Conservation (phyloP, 257 asterid species). For the Solanum commersonii region DNA sequence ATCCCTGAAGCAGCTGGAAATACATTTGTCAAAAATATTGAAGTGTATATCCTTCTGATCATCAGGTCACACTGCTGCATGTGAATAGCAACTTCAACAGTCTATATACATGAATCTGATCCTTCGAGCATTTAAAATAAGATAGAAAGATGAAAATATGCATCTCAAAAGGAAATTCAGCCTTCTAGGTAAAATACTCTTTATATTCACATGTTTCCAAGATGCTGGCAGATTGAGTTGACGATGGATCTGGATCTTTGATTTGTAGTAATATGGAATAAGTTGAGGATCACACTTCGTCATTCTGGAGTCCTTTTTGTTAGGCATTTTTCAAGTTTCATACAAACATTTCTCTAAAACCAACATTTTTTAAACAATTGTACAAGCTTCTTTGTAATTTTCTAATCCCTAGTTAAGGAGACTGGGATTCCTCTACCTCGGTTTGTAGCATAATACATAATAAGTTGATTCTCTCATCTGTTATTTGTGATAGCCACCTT, state of each 20-base stretch:
- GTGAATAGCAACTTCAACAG: background rate
- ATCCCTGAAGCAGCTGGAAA: background rate
- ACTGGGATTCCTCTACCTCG: background rate
- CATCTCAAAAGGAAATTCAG: background rate
- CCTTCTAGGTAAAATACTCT: background rate
- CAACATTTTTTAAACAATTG: background rate
- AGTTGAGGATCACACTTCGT: background rate
- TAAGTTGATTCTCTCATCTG: background rate
- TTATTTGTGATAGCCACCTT: background rate
- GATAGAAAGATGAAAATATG: background rate
- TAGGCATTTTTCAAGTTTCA: background rate
- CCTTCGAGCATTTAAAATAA: background rate
- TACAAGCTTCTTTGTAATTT: background rate
- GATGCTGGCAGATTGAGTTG: background rate
- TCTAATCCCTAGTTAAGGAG: background rate
- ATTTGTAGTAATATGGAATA: background rate
- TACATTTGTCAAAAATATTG: background rate
- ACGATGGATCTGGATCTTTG: background rate
- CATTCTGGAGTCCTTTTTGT: background rate
- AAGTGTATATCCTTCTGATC: background rate
- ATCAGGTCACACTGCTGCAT: background rate
- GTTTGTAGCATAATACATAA: background rate
- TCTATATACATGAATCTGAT: background rate
- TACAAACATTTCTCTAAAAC: background rate
- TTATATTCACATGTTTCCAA: background rate